Conservation (phyloP, 2,329 filamentous ascomycete genomes). For the Fusarium graminum region DNA sequence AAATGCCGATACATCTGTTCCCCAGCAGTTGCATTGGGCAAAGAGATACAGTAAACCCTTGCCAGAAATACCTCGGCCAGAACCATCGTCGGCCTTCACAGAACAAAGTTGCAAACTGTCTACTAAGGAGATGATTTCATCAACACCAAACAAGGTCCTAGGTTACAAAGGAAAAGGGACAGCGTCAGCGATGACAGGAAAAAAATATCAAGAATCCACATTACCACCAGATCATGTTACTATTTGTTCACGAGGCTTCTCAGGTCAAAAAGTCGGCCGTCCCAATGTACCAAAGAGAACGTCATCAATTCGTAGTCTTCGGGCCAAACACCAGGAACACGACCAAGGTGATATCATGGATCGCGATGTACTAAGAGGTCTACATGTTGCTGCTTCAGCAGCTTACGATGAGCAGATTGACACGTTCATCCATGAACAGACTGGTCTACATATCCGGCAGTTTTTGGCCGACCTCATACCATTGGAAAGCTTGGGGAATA, state of each 20-base stretch:
- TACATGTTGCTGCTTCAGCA: constrained; percentile 68
- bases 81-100: constrained; percentile 10
- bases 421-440: constrained; percentile 63
- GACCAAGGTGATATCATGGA: constrained; percentile 60
- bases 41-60: constrained; percentile 13
- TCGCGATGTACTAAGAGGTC: constrained; percentile 65
- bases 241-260: constrained; percentile 49
- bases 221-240: constrained; percentile 42
- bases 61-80: constrained; percentile 21
- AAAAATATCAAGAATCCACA: background rate
- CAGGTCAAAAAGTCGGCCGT: constrained; percentile 43
- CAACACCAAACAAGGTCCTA: constrained; percentile 2
- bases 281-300: constrained; percentile 55
- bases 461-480: constrained; percentile 68
- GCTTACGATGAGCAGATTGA: constrained; percentile 69
- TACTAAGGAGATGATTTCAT: background rate
- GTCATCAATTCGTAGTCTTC: constrained; percentile 52
- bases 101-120: constrained; percentile 20
- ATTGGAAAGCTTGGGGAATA: constrained; percentile 61
- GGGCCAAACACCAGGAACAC: constrained; percentile 46
- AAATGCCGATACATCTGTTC: constrained; percentile 21
- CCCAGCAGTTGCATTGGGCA: constrained; percentile 10
- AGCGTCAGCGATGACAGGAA: background rate
- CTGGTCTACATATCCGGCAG: constrained; percentile 65
- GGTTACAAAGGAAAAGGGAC: background rate